phyloP scores from a whole-genome alignment of 164 flowering plant species.

The Vitis labrusca region DNA sequence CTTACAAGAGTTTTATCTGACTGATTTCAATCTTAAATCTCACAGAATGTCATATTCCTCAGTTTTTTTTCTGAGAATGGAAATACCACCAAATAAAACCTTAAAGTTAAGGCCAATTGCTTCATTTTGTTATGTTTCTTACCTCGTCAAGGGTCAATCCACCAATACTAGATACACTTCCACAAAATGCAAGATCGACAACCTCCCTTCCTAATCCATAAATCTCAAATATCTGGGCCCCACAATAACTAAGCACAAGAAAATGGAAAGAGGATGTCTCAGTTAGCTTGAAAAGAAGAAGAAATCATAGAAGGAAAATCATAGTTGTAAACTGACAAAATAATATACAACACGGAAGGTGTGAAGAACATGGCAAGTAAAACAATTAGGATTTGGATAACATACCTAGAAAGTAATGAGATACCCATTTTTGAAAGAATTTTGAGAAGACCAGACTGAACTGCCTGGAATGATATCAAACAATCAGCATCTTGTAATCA shows the following conservation, averaged over 20 bases:
- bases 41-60: too few species aligned
- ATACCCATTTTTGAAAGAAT: constrained; percentile 99
- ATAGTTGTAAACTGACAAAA: neutral
- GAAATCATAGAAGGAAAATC: neutral
- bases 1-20: too few species aligned
- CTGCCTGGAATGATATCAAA: constrained; percentile 58
- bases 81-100: neutral
- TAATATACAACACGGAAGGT: neutral
- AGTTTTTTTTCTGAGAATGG: neutral
- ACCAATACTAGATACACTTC: constrained; percentile 86
- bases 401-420: constrained; percentile 93
- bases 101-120: neutral
- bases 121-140: constrained; percentile 11
- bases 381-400: neutral
- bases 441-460: constrained; percentile 88
- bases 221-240: constrained; percentile 98
- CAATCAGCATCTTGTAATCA: constrained; percentile 1
- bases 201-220: constrained; percentile 91
- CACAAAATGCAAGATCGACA: constrained; percentile 87
- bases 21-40: too few species aligned
- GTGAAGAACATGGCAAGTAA: too few species aligned
- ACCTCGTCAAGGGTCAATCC: constrained; percentile 96
- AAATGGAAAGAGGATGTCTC: constrained; percentile 5
- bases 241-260: constrained; percentile 75
- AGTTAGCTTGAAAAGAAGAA: neutral